These are phyloP conservation scores for Irpex sp. DNA, from an alignment of 1,284 basidiomycete genomes.

Conservation along the genomic window DNA sequence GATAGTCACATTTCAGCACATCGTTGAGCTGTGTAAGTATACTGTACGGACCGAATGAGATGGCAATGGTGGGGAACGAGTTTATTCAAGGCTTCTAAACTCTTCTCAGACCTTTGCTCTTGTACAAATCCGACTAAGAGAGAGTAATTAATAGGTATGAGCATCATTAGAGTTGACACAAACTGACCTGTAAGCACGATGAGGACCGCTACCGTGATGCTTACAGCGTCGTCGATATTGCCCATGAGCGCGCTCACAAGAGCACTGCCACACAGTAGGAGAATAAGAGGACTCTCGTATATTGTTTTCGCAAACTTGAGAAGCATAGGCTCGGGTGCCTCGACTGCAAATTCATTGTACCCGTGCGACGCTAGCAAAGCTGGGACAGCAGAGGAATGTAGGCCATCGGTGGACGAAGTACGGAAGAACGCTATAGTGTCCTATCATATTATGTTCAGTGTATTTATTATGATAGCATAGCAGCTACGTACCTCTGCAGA, in stretches of 20 bases:
- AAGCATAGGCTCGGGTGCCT: conserved; percentile 70
- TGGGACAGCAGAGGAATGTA: conserved; percentile 59
- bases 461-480: background rate
- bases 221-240: conserved; percentile 90
- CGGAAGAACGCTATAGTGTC: conserved; percentile 63
- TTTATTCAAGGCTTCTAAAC: conserved; percentile 91
- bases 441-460: conserved; percentile 29
- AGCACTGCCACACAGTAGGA: conserved; percentile 88
- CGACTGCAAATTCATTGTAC: conserved; percentile 94
- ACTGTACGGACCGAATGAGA: conserved; percentile 61
- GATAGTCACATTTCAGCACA: too few species aligned
- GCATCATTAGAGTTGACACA: conserved; percentile 6
- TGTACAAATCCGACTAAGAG: conserved; percentile 92
- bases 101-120: conserved; percentile 92
- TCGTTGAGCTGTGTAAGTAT: too few species aligned
- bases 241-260: conserved; percentile 86
- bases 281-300: conserved; percentile 89
- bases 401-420: conserved; percentile 57
- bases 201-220: conserved; percentile 86
- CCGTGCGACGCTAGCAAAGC: conserved; percentile 69
- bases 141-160: background rate
- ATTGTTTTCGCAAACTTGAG: conserved; percentile 92
- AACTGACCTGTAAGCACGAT: conserved; percentile 84
- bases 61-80: conserved; percentile 96
- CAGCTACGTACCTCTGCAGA: conserved; percentile 42